Base-by-base conservation (phyloP, 257 asterid genomes). In the Galeopsis tetrahit region DNA sequence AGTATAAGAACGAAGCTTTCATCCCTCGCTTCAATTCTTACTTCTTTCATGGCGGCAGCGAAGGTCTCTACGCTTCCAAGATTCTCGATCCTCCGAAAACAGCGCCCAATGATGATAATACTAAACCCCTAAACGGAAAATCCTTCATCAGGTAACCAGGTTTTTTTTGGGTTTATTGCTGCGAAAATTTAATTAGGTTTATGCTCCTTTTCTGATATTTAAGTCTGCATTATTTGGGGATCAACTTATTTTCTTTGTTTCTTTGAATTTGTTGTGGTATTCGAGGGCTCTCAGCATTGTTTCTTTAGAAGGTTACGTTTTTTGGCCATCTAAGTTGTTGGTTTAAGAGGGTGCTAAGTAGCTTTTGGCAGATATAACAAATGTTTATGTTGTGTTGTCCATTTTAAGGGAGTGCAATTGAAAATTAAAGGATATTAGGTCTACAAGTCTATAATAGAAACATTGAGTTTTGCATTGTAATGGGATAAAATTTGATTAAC, bases 41-140 rank as follows among this genome's bases (percentile, higher is more conserved):
- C 89, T 95, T 91, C 82, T 88, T 91, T 68, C 96, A 92, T 78
- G 99, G 99, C 51, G 99, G 99, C 17, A 92, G 97, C 61, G 99
- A 95, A 73, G 99, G 99, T 0, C 98, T 95, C 61, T 88, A 89
- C 78, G 97, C 97, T 83, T 87, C 99, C 21, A 90, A 82, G 79
- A 72, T 81, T 59, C 70, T 64, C 15, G 87, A 84, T 64, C 76
- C 87, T 40, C 79, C 91, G 0, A 78, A 66, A 66, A 65, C 71
- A 13, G 6, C 80, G 3, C 64, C 87, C 34, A 68, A 10, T 33
- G 86, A 88, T 67, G 96, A 93, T 77, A 68, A 66, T 42, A 82
- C 42, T 79, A 88, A 87, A 77, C 89, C 97, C 78, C 90, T 85
- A 5, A 89, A 85, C 65, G 99, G 98, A 32, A 90, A 90, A 78